Evolutionary conservation across 768 basidiomycete genomes (phyloP), one percentile per base, ranked within the genome.

Genomic region (Collybiopsis confluens): DNA sequence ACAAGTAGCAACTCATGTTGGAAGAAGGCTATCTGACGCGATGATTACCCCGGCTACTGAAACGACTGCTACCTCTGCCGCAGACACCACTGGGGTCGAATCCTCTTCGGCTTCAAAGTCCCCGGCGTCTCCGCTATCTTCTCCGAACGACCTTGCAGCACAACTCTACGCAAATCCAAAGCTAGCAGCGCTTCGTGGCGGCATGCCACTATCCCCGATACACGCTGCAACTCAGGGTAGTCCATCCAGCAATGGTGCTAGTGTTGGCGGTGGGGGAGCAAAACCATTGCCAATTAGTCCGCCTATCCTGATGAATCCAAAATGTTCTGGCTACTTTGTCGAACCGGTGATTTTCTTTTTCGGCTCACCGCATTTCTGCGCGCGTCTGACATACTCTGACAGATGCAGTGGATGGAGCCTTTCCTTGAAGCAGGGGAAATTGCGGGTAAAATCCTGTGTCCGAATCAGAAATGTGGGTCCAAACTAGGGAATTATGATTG

Each of bases 401-500:
- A 91, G 93, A 86, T 97, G 83, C 87, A 85, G 62, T 99, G 96
- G 97, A 99, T 99, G 96, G 85, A 92, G 46, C 78, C 85, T 4
- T 80, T 88, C 60, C 71, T 98, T 8, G 76, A 82, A 33, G 68
- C 72, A n/a, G 95, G 93, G 0, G 77, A 84, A 41, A 71, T 95
- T 35, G 80, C 85, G 0, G 97, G 97, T 16, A 97, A 94, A 76
- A 90, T 99, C 59, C 55, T 80, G 0, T 99, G 97, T 61, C 97
- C 97, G 3, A 96, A 95, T 68, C 79, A 85, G 62, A 93, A 90
- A 63, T 99, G 97, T 62, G 78, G 79, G 2, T 85, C 82, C 23
- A 99, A 99, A 72, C 76, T 99, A 16, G 97, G 97, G 2, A 97
- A 91, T 66, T 98, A 86, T 61, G 94, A 97, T 65, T 99, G 97